Percentiles rank a stretch among this genome's conserved stretches.
phyloP scores from a whole-genome alignment of 768 basidiomycete species.

The Suillus brevipes region DNA sequence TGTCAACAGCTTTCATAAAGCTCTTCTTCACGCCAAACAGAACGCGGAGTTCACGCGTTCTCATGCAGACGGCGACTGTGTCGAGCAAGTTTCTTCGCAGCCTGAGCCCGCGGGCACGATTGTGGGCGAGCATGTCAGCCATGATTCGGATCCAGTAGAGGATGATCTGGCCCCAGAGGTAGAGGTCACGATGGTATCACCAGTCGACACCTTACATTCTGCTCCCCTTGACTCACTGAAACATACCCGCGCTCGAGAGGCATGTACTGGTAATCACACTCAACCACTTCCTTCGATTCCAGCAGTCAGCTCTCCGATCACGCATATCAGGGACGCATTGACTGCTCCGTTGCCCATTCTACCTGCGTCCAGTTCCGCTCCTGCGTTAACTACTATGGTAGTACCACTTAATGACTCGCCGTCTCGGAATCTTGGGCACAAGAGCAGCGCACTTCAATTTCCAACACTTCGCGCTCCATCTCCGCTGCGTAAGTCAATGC shows the following conservation, averaged over 20 bases:
- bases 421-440: slow-evolving; percentile 33
- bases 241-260: slow-evolving; percentile 7
- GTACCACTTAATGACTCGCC: slow-evolving; percentile 39
- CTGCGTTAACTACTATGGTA: slow-evolving; percentile 20
- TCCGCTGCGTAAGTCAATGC: slow-evolving; percentile 68
- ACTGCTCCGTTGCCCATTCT: slow-evolving; percentile 25
- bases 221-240: slow-evolving; percentile 40
- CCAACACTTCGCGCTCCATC: slow-evolving; percentile 69
- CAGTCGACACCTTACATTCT: slow-evolving; percentile 38
- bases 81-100: background rate
- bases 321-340: slow-evolving; percentile 20
- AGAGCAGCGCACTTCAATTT: slow-evolving; percentile 46
- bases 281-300: slow-evolving; percentile 21
- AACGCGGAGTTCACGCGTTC: slow-evolving; percentile 12
- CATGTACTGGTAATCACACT: slow-evolving; percentile 13
- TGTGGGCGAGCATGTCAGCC: background rate
- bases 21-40: slow-evolving; percentile 39
- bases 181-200: slow-evolving; percentile 25
- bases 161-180: slow-evolving; percentile 18
- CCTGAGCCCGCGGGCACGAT: background rate
- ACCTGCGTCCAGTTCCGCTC: slow-evolving; percentile 14
- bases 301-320: slow-evolving; percentile 7
- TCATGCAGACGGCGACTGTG: background rate
- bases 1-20: slow-evolving; percentile 48
- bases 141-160: slow-evolving; percentile 12